A percentile compares a stretch with the other conserved stretches of the same genome.
Evolutionary conservation across 2,329 filamentous ascomycete species (phyloP).

Genomic region (Arachnomyces sp.): DNA sequence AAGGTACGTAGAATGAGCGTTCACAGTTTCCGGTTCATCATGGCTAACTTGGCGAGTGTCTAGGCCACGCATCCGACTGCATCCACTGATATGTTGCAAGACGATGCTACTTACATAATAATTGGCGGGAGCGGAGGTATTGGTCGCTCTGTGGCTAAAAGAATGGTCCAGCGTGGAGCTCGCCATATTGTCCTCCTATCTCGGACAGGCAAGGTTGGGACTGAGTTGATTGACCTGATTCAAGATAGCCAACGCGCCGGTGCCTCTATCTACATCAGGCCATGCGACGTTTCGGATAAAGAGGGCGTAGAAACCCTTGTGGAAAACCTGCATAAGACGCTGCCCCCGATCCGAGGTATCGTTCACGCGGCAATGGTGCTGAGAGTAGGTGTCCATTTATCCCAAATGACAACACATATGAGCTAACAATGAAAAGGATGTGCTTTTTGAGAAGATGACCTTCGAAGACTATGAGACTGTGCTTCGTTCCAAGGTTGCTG

Average conservation of each 20-base stretch:
- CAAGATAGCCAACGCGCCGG: conserved; percentile 10
- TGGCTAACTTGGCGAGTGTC: too few species aligned
- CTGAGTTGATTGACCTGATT: conserved; percentile 13
- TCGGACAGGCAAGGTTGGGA: conserved; percentile 24
- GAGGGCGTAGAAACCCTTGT: neutral
- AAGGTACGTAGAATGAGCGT: too few species aligned
- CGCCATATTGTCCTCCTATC: conserved; percentile 21
- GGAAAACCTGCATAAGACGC: neutral
- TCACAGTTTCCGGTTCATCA: too few species aligned
- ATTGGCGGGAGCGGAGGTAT: conserved; percentile 32
- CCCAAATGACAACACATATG: neutral
- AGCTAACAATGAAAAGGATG: conserved; percentile 9
- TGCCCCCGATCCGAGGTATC: conserved; percentile 18
- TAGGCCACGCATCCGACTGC: neutral
- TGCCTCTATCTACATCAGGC: conserved; percentile 7
- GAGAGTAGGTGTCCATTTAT: conserved; percentile 12
- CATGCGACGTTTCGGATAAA: conserved; percentile 11
- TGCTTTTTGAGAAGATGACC: conserved; percentile 24
- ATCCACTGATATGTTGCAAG: conserved; percentile 8
- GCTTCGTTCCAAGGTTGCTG: conserved; percentile 19
- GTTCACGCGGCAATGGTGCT: conserved; percentile 18
- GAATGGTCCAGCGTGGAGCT: conserved; percentile 28
- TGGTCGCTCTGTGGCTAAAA: conserved; percentile 27
- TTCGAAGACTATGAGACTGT: conserved; percentile 11
- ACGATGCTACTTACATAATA: conserved; percentile 28